Evolutionary conservation across 1,284 basidiomycete genomes (phyloP), one percentile per base, ranked within the genome.

Genomic region (Rhizopogon hawkerae): DNA sequence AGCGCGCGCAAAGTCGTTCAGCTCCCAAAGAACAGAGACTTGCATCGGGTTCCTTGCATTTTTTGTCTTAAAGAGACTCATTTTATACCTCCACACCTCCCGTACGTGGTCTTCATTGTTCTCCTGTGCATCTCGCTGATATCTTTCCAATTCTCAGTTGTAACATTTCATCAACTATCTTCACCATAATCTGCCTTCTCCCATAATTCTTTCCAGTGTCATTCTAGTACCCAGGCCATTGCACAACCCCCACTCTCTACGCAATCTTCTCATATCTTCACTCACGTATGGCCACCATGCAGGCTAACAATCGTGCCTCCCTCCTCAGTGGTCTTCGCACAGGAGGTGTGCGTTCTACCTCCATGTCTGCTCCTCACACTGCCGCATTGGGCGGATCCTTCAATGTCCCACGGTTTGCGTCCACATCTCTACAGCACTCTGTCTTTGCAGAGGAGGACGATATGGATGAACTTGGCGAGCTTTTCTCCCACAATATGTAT

Each of bases 271-370:
- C 59, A 61, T 66, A 62, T 50, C 47, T 57, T 56, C 58, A 62
- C 64, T 69, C 60, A 65, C 63, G 49, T 67, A 50, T 52, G 53
- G 51, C 47, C 55, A 61, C 65, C 64, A 82, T 83, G 79, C 65
- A 74, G 43, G 69, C 76, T 62, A 83, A 77, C 69, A 71, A 75
- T 57, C 85, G 87, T 60, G 87, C 87, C 50, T 86, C 85, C 55
- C 83, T 90, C 60, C 85, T 90, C 67, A 76, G 84, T 55, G 85
- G 85, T 59, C 85, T 90, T 61, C 85, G 87, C 65, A 90, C 87
- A 49, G 87, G 88, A 65, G 87, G 87, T 48, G 88, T 89, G 53
- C 84, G 87, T 59, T 80, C 86, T 13, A 63, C 75, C 38, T 82
- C 85, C 54, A 69, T 72, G 58, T 69, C 69, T 56, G 66, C 78